phyloP scores from a whole-genome alignment of 805 yeast species.

The Wickerhamomyces queroliae region DNA sequence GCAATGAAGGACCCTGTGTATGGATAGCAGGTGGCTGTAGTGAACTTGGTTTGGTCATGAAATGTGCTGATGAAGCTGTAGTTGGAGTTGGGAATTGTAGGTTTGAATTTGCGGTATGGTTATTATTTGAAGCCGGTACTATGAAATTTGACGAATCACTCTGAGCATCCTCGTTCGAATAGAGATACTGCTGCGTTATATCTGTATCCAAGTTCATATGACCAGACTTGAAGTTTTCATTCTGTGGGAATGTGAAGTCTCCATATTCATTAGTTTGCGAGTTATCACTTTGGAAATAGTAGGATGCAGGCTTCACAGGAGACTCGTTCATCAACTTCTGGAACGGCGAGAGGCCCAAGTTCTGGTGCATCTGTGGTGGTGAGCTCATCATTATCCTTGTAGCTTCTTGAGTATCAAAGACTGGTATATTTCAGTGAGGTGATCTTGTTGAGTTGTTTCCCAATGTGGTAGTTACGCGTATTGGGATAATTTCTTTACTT shows the following conservation, averaged over 20 bases:
- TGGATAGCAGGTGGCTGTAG: too few relatives aligned
- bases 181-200: neutral
- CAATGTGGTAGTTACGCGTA: conserved; percentile 5
- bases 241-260: too few relatives aligned
- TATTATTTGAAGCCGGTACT: too few relatives aligned
- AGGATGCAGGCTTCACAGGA: conserved; percentile 13
- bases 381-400: conserved; percentile 9
- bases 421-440: too few relatives aligned
- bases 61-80: conserved; percentile 6
- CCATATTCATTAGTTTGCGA: neutral
- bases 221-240: conserved; percentile 8
- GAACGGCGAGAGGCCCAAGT: conserved; percentile 11
- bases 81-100: conserved; percentile 5
- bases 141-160: too few relatives aligned
- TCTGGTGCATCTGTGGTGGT: conserved; percentile 8
- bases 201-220: neutral
- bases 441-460: conserved; percentile 1
- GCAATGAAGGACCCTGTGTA: neutral
- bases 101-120: too few relatives aligned
- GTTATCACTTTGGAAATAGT: conserved; percentile 9
- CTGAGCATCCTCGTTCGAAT: too few relatives aligned
- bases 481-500: too few relatives aligned
- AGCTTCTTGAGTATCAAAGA: neutral
- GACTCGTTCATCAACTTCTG: conserved; percentile 14
- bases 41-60: too few relatives aligned